Conservation (phyloP, 805 yeast genomes). For the Pichia thaimueangensis region DNA sequence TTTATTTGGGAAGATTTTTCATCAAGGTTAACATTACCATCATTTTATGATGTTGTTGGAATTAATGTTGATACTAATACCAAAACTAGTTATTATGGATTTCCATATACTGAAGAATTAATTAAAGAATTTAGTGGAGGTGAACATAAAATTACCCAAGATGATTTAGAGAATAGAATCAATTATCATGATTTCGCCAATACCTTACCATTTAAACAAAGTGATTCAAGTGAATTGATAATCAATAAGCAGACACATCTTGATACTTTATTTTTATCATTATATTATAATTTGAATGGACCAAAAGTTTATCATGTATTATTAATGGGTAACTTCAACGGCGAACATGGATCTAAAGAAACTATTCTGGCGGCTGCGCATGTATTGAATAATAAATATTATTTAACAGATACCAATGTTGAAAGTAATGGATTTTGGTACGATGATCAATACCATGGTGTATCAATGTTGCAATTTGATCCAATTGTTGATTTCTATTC, state of each 20-base stretch:
- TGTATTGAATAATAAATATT: slow-evolving; percentile 34
- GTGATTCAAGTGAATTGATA: slow-evolving; percentile 46
- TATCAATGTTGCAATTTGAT: slow-evolving; percentile 49
- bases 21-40: slow-evolving; percentile 70
- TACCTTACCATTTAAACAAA: slow-evolving; percentile 42
- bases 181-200: slow-evolving; percentile 33
- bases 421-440: slow-evolving; percentile 44
- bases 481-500: slow-evolving; percentile 38
- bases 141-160: slow-evolving; percentile 7
- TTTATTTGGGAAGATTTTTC: slow-evolving; percentile 81
- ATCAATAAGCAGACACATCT: slow-evolving; percentile 44
- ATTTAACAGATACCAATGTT: slow-evolving; percentile 41
- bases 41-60: slow-evolving; percentile 57
- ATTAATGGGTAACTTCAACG: slow-evolving; percentile 27
- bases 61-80: slow-evolving; percentile 31
- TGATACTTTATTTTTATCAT: slow-evolving; percentile 39
- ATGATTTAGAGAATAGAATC: slow-evolving; percentile 16
- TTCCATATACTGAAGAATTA: slow-evolving; percentile 19
- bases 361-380: slow-evolving; percentile 47
- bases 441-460: slow-evolving; percentile 34
- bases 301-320: slow-evolving; percentile 36
- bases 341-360: slow-evolving; percentile 45
- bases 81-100: slow-evolving; percentile 29
- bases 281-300: slow-evolving; percentile 46
- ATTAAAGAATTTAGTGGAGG: not conserved